Evolutionary conservation across 2,329 filamentous ascomycete species (phyloP), one percentile per base, ranked within the genome.

Genomic region (Nemania serpens): DNA sequence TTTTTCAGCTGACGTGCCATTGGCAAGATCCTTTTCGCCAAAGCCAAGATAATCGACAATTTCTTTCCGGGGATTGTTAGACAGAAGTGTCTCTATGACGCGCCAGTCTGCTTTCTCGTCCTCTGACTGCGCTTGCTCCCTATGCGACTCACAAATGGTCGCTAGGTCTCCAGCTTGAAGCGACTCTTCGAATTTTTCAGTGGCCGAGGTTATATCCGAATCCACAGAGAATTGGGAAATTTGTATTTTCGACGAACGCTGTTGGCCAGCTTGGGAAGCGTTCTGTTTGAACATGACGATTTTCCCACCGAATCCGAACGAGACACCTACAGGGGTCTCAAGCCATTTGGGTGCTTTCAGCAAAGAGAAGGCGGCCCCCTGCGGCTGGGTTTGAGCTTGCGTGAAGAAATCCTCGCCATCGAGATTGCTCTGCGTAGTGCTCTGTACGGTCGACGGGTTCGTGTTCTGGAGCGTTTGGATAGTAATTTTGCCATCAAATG

Each of bases 331-430:
- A 1, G 94, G 93, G 56, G 90, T 85, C 76, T 96, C 88, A 43
- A 95, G 83, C 95, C 95, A 99, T 68, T 88, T 93, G 0, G 95
- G 96, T 1, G 95, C 89, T 72, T 92, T 93, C 50, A 83, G 81
- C 46, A 99, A 81, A 2, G 92, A 91, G 81, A 98, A 99, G 2
- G 91, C 93, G 25, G 91, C 91, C 20, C 89, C 91, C 75, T 97
- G 93, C 2, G 94, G 92, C 71, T 97, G 92, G 6, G 89, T 91
- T 75, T 97, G 93, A 11, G 93, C 94, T 75, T 92, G 93, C 13
- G 91, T 90, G 72, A 99, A 99, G 81, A 99, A 99, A 72, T 98
- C 95, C 72, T 97, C 95, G 49, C 91, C 93, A 71, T 97, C 92
- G 34, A 95, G 78, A 54, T 87, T 87, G 69, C 82, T 87, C 70